Evolutionary conservation across 805 yeast species (phyloP), one percentile per base, ranked within the genome.

Genomic region (Wickerhamiella vanderwaltii): DNA sequence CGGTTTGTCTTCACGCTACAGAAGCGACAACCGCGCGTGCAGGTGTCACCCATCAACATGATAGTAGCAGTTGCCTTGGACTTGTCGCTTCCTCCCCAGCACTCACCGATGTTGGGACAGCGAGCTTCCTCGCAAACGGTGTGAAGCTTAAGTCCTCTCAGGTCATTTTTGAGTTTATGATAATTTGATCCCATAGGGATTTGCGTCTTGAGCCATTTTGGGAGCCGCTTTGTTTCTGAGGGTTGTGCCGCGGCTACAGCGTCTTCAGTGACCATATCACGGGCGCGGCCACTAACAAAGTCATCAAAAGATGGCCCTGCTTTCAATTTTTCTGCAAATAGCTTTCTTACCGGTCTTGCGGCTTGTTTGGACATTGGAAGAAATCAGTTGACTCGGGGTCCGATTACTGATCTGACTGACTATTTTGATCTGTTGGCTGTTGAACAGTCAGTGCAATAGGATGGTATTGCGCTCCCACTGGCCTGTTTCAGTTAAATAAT

Each of bases 101-200:
- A 91, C 60, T 91, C 99, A 40, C 97, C 95, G 48, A 91, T 91
- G 60, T 91, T 91, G n/a, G 99, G 99, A 63, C 99, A 91, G 57
- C 91, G 79, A 4, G 98, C 98, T 57, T 91, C 98, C 62, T 91
- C 97, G 63, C 99, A 91, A 23, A 91, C 99, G 0, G 99, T 91
- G 28, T 95, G 80, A 39, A 91, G 66, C 49, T 85, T 84, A 46
- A 91, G 66, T 45, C 94, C 96, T 46, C 85, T 71, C 25, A 91
- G 78, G 56, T 91, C 99, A 36, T 75, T 72, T 57, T 88, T 86
- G 51, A 91, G 67, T 51, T 75, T 77, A 52, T 77, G 77, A 60
- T 74, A 91, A 20, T 81, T 78, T 48, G 77, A 71, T 34, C 99
- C 99, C 64, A 83, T 84, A n/a, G 98, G 98, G 48, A 91, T 88